Evolutionary conservation across 345 rosid species (phyloP).

Genomic region (Arabidopsis suecica): DNA sequence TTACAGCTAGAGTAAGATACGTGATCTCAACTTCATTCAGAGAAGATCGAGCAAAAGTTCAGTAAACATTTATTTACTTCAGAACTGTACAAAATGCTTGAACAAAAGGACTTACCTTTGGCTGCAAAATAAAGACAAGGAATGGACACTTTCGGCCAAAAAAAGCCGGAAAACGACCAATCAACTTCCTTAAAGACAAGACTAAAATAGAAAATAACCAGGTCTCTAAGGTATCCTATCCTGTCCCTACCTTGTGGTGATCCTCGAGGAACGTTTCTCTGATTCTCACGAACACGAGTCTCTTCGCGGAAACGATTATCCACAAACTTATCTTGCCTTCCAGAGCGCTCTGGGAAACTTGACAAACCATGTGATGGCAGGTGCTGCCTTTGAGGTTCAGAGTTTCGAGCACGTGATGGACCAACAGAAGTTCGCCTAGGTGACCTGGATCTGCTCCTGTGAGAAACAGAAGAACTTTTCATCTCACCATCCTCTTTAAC

Average conservation of each 20-base stretch:
- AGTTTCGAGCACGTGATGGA: slow-evolving; percentile 62
- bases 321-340: slow-evolving; percentile 70
- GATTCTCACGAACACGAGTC: slow-evolving; percentile 58
- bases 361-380: slow-evolving; percentile 60
- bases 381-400: slow-evolving; percentile 68
- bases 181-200: slow-evolving; percentile 50
- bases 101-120: slow-evolving; percentile 94
- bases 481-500: slow-evolving; percentile 74
- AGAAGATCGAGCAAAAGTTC: slow-evolving; percentile 59
- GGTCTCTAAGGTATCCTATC: slow-evolving; percentile 73
- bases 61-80: slow-evolving; percentile 64
- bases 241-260: slow-evolving; percentile 99
- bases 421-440: slow-evolving; percentile 70
- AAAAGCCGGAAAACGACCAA: slow-evolving; percentile 34
- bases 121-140: slow-evolving; percentile 70
- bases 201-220: slow-evolving; percentile 56
- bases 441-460: slow-evolving; percentile 85
- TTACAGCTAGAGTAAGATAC: slow-evolving; percentile 57
- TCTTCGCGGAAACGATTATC: slow-evolving; percentile 76
- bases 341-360: slow-evolving; percentile 68
- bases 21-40: slow-evolving; percentile 55
- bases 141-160: slow-evolving; percentile 44
- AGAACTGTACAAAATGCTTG: slow-evolving; percentile 70
- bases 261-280: slow-evolving; percentile 69
- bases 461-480: slow-evolving; percentile 69